A percentile compares a stretch with the other conserved stretches of the same genome.
These are phyloP conservation scores for Cetradonia linearis DNA, from an alignment of 495 filamentous ascomycete genomes.

Conservation along the genomic window DNA sequence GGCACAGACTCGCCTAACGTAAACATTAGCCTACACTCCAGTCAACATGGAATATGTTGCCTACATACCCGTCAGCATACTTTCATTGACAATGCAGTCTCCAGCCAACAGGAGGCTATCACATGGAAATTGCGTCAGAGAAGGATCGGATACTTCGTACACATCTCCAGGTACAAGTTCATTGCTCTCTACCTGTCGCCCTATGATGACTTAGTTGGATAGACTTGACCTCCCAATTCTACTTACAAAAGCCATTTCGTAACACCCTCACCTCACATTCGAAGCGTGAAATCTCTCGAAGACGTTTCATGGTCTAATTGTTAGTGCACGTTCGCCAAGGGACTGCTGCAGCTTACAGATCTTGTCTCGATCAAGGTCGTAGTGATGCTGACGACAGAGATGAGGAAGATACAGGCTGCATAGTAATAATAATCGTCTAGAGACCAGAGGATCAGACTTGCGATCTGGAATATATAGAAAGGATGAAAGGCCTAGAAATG, in stretches of 20 bases:
- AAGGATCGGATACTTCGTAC: slow-evolving; percentile 94
- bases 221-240: neutral
- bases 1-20: slow-evolving; percentile 81
- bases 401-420: slow-evolving; percentile 88
- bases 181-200: slow-evolving; percentile 74
- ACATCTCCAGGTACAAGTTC: slow-evolving; percentile 94
- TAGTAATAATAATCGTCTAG: slow-evolving; percentile 96
- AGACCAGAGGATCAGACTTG: slow-evolving; percentile 90
- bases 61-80: slow-evolving; percentile 81
- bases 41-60: neutral
- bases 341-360: slow-evolving; percentile 43
- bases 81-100: slow-evolving; percentile 98
- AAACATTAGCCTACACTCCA: slow-evolving; percentile 22
- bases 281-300: slow-evolving; percentile 87
- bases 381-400: slow-evolving; percentile 83
- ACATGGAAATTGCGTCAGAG: slow-evolving; percentile 83
- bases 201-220: slow-evolving; percentile 32
- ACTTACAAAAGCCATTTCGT: slow-evolving; percentile 86
- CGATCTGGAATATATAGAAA: slow-evolving; percentile 97
- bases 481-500: slow-evolving; percentile 72
- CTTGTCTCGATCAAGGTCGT: slow-evolving; percentile 84
- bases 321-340: slow-evolving; percentile 17
- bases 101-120: slow-evolving; percentile 88
- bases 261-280: slow-evolving; percentile 91
- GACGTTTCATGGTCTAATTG: slow-evolving; percentile 69